Evolutionary conservation across 2,329 filamentous ascomycete genomes (phyloP).

Genomic region (Scleromitrula shiraiana): DNA sequence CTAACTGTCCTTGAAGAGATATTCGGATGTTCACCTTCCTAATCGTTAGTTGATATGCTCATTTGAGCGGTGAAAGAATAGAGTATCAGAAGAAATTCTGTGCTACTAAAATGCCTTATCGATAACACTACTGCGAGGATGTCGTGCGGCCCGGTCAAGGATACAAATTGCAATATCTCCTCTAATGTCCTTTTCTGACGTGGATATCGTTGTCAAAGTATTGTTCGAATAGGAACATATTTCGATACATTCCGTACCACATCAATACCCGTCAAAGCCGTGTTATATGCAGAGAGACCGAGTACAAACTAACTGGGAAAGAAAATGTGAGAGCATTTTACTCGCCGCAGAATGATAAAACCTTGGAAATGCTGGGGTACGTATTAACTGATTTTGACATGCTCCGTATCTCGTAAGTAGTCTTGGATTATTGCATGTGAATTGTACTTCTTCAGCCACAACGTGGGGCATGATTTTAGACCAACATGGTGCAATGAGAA

Average conservation of each 20-base stretch:
- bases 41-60: too few species aligned
- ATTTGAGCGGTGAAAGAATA: neutral
- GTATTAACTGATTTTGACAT: neutral
- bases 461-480: neutral
- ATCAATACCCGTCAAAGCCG: neutral
- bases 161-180: neutral
- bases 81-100: neutral
- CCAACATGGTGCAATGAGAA: neutral
- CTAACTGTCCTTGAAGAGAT: neutral
- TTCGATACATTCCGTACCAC: neutral
- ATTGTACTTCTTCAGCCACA: neutral
- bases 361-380: neutral
- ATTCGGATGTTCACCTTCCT: too few species aligned
- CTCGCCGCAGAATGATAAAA: neutral
- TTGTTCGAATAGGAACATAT: neutral
- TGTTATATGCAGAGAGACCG: neutral
- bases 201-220: neutral
- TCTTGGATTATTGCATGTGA: too few species aligned
- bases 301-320: neutral
- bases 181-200: neutral
- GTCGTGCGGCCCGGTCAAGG: neutral
- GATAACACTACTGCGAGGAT: constrained; percentile 7
- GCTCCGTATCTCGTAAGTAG: too few species aligned
- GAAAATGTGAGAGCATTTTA: too few species aligned
- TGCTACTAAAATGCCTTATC: constrained; percentile 3